phyloP scores from a whole-genome alignment of 2,329 filamentous ascomycete species.

The Ophiocordyceps camponoti-floridani region DNA sequence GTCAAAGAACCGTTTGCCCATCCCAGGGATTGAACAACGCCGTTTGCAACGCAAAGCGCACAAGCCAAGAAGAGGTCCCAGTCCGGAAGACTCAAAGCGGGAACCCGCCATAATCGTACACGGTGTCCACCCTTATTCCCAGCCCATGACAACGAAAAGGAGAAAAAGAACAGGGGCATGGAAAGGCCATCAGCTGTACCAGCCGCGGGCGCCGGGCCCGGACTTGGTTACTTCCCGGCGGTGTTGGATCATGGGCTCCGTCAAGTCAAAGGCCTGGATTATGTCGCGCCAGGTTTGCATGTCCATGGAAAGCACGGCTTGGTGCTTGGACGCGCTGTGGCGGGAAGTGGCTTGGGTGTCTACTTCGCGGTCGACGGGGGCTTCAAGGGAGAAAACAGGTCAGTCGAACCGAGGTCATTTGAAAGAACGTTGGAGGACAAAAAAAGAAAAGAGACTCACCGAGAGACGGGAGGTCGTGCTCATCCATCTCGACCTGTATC shows the following conservation, averaged over 20 bases:
- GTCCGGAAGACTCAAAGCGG: not conserved
- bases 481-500: conserved; percentile 56
- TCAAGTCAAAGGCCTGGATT: conserved; percentile 58
- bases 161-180: not conserved
- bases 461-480: conserved; percentile 57
- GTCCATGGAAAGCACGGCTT: conserved; percentile 78
- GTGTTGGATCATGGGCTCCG: conserved; percentile 71
- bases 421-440: not conserved
- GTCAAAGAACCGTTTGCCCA: not conserved
- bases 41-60: not conserved
- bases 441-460: conserved; percentile 33
- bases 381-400: conserved; percentile 6
- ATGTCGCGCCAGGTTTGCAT: conserved; percentile 69
- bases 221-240: conserved; percentile 39
- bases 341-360: conserved; percentile 25
- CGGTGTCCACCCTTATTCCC: not conserved
- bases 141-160: not conserved
- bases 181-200: conserved; percentile 37
- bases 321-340: conserved; percentile 49
- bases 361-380: conserved; percentile 20
- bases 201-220: conserved; percentile 39
- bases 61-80: not conserved
- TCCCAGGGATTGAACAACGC: not conserved
- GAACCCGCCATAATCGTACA: not conserved
- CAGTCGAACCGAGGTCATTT: no score